Percentiles rank a stretch among this genome's conserved stretches.
Conservation (phyloP, 305 asterid species). For the Solanum hybrid region DNA sequence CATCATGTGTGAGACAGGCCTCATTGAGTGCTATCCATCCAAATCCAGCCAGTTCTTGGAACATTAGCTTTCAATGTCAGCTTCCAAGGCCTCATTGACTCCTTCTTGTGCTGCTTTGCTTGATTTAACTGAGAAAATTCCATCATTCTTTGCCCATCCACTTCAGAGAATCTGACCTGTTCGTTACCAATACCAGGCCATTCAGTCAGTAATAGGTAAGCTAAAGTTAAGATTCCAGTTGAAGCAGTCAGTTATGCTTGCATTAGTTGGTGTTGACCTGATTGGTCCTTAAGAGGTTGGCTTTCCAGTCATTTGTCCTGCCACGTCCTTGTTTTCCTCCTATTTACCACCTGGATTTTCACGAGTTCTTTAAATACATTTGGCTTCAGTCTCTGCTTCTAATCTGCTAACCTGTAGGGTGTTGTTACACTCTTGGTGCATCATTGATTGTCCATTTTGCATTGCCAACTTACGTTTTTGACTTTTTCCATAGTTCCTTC, state of each 20-base stretch:
- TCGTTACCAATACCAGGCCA: background rate
- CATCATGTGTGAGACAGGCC: background rate
- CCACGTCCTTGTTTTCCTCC: background rate
- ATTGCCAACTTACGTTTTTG: background rate
- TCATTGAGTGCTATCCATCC: background rate
- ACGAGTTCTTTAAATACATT: background rate
- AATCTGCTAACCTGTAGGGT: background rate
- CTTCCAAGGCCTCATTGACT: background rate
- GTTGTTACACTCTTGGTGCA: background rate
- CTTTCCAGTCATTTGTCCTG: background rate
- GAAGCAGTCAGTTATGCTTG: background rate
- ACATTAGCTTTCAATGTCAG: background rate
- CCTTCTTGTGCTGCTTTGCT: background rate
- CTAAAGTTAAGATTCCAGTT: background rate
- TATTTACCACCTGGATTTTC: background rate
- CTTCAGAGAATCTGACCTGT: background rate
- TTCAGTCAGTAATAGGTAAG: background rate
- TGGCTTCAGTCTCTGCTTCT: background rate
- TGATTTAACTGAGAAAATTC: background rate
- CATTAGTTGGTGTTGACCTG: background rate
- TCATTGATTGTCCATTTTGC: background rate
- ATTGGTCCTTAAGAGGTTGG: background rate
- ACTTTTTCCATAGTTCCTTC: background rate
- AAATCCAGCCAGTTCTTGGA: background rate
- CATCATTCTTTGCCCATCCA: background rate